phyloP scores from a whole-genome alignment of 2,329 filamentous ascomycete genomes.

The Colletotrichum falcatum region DNA sequence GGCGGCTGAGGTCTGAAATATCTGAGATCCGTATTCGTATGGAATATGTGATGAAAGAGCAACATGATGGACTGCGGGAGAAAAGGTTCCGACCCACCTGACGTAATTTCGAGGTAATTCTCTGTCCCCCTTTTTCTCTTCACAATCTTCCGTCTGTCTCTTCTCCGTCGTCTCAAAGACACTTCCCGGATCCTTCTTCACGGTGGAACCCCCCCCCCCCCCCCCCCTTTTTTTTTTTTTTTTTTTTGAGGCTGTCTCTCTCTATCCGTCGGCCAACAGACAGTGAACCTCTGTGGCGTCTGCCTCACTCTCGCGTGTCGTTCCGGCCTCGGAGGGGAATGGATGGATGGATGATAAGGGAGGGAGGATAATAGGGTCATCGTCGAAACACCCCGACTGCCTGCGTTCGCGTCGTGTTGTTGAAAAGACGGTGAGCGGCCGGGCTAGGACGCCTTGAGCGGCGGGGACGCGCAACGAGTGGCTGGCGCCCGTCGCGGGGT shows the following conservation, averaged over 20 bases:
- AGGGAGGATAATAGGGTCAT: not conserved
- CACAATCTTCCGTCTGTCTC: too few species aligned
- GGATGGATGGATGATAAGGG: too few species aligned
- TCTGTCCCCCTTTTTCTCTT: constrained; percentile 1
- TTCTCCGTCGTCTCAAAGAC: not conserved
- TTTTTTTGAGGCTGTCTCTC: constrained; percentile 3
- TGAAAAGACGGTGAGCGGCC: constrained; percentile 38
- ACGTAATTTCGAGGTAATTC: constrained; percentile 35
- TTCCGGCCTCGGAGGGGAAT: not conserved
- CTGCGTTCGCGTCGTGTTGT: not conserved
- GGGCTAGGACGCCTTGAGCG: constrained; percentile 15
- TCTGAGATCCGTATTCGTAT: too few species aligned
- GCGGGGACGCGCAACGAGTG: not conserved
- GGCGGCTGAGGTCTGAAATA: too few species aligned
- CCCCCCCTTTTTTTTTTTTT: too few species aligned
- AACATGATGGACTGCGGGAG: not conserved
- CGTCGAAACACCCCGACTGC: not conserved
- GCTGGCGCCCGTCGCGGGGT: not conserved
- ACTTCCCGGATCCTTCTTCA: not conserved
- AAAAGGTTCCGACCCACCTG: constrained; percentile 34
- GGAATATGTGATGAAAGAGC: too few species aligned
- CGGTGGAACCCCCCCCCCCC: too few species aligned
- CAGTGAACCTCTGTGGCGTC: not conserved
- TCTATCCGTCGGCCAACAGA: not conserved
- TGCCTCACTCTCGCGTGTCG: constrained; percentile 5